Evolutionary conservation across 805 yeast species (phyloP), one percentile per base, ranked within the genome.

Genomic region (Kodamaea jinghongensis): DNA sequence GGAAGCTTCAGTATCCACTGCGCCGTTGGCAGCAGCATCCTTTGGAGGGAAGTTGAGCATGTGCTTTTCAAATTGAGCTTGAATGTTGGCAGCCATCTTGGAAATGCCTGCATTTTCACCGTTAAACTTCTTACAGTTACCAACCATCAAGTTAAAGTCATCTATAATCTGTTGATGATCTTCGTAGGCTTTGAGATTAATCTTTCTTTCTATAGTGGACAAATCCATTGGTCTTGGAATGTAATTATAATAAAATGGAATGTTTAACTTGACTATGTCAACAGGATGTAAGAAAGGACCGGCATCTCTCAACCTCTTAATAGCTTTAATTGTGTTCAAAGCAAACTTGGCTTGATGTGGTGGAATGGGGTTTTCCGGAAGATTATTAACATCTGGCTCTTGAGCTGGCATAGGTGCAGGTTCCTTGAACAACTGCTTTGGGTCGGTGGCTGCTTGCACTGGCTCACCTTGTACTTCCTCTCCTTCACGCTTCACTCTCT

Each of bases 151-250:
- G 52, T 86, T 81, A 65, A 89, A 85, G 64, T 90, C 97, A 4
- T 75, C 83, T 15, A 74, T 76, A 30, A 90, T 76, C 47, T 81
- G 80, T 47, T 75, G 75, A 8, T 89, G 81, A 4, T 75, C 71
- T 47, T 75, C 83, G 62, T 90, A 93, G 2, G 87, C 90, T 54
- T 80, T 78, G 6, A 61, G 78, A 29, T 58, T 70, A 28, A 90
- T 65, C 62, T 90, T 91, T 52, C 76, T 78, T 63, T 93, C 99
- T 48, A 93, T 86, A 1, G 97, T 88, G 3, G 90, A 76, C 25
- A 93, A 69, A 60, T 91, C 98, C 97, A 93, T 93, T 28, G 99
- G 99, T 53, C 83, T 72, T 48, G 77, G 73, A 53, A 93, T 80
- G 54, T 78, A 80, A 52, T 88, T 89, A 61, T 83, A 87, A 61